These are phyloP conservation scores for Kitagawia praeruptora DNA, from an alignment of 129 eudicot genomes.

Conservation along the genomic window DNA sequence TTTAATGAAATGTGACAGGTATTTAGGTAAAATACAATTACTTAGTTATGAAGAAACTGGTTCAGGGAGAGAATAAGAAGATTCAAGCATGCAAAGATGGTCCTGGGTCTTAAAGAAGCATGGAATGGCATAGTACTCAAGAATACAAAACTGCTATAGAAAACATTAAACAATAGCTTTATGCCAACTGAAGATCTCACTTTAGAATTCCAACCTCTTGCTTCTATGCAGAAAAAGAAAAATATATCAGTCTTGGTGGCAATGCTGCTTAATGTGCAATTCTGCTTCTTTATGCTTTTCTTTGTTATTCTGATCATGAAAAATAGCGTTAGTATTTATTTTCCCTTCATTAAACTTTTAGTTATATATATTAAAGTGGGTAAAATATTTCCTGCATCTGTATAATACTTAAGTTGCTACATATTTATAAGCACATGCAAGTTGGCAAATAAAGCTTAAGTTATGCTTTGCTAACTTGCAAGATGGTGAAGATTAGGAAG, in stretches of 20 bases:
- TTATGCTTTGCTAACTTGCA: constrained; percentile 30
- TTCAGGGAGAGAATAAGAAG: neutral
- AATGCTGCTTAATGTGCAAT: constrained; percentile 46
- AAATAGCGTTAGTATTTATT: neutral
- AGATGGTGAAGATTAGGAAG: constrained; percentile 23
- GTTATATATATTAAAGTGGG: too few relatives aligned
- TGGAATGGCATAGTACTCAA: constrained; percentile 24
- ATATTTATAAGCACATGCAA: constrained; percentile 24
- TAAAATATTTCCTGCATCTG: neutral
- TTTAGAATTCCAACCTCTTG: constrained; percentile 81
- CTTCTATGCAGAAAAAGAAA: constrained; percentile 51
- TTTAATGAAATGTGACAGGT: too few relatives aligned
- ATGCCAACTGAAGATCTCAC: constrained; percentile 66
- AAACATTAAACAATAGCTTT: constrained; percentile 54
- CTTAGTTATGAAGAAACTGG: constrained; percentile 69
- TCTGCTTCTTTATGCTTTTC: constrained; percentile 42
- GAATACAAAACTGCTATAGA: constrained; percentile 30
- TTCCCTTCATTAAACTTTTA: constrained; percentile 6
- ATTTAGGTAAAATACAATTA: too few relatives aligned
- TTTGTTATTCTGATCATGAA: constrained; percentile 11
- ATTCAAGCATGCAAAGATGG: constrained; percentile 37
- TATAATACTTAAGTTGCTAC: neutral
- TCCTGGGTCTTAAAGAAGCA: constrained; percentile 45
- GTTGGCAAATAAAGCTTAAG: constrained; percentile 45
- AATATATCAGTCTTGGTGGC: constrained; percentile 42